Evolutionary conservation across 2,329 filamentous ascomycete species (phyloP).

Genomic region (Ascochyta pisi): DNA sequence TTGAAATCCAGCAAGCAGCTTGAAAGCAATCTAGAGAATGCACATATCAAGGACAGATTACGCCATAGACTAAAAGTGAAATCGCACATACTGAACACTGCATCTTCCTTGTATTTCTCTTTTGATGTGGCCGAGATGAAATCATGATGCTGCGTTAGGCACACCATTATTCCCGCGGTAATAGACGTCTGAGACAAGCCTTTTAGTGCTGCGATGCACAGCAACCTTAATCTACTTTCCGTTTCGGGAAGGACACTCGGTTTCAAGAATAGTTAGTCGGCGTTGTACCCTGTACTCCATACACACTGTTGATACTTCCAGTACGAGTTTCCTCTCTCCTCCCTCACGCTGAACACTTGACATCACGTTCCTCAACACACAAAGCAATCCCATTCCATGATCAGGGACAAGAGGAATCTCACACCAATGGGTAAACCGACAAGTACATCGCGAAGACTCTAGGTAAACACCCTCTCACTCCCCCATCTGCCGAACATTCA

Average conservation of each 20-base stretch:
- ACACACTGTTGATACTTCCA: too few species aligned
- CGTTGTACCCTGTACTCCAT: too few species aligned
- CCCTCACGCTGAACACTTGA: too few species aligned
- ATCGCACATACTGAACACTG: background rate
- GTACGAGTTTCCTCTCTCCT: too few species aligned
- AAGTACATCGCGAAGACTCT: too few species aligned
- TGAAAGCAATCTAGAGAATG: background rate
- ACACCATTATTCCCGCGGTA: conserved; percentile 7
- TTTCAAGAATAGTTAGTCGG: too few species aligned
- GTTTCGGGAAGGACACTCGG: conserved; percentile 5
- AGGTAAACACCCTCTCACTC: conserved; percentile 41
- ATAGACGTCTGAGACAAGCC: conserved; percentile 34
- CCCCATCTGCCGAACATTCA: conserved; percentile 91
- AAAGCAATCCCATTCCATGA: too few species aligned
- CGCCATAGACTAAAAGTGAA: conserved; percentile 15
- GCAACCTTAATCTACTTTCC: conserved; percentile 38
- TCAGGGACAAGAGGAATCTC: too few species aligned
- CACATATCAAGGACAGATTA: background rate
- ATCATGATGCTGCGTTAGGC: background rate
- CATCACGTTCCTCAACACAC: too few species aligned
- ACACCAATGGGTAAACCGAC: too few species aligned
- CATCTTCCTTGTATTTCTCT: background rate
- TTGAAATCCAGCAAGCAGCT: background rate
- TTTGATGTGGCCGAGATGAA: background rate
- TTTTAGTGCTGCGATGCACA: conserved; percentile 44